Percentiles rank a stretch among this genome's conserved stretches.
phyloP scores from a whole-genome alignment of 345 rosid genomes.

The Gossypium thurberi region DNA sequence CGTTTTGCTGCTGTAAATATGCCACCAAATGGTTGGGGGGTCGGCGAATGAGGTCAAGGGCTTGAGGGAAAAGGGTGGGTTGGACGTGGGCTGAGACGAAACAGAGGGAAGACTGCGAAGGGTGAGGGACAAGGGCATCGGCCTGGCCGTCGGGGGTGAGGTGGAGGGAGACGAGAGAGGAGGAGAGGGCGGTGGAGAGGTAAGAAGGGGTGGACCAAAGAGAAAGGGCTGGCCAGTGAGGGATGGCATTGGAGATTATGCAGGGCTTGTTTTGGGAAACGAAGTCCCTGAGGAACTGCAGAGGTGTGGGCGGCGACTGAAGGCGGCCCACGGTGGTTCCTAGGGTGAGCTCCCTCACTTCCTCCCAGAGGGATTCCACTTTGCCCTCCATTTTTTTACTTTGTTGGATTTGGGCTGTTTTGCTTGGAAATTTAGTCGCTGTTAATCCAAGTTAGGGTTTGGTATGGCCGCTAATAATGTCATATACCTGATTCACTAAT shows the following conservation, averaged over 20 bases:
- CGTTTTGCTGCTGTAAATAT: constrained; percentile 81
- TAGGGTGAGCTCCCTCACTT: constrained; percentile 57
- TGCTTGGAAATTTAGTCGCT: neutral
- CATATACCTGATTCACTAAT: too few relatives aligned
- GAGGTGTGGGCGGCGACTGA: constrained; percentile 47
- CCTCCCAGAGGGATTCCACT: constrained; percentile 50
- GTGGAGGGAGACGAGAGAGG: constrained; percentile 67
- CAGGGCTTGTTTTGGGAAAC: constrained; percentile 82
- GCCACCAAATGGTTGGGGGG: constrained; percentile 29
- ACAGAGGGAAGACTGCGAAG: constrained; percentile 30
- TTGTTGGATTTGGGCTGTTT: neutral
- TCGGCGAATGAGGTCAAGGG: constrained; percentile 39
- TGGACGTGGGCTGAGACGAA: constrained; percentile 74
- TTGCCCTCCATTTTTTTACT: neutral
- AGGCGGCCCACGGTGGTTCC: constrained; percentile 44
- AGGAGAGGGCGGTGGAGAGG: constrained; percentile 44
- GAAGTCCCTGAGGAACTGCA: constrained; percentile 54
- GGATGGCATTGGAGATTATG: constrained; percentile 55
- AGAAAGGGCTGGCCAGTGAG: constrained; percentile 69
- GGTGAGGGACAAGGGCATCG: constrained; percentile 43
- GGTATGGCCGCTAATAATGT: too few relatives aligned
- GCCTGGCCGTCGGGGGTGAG: constrained; percentile 81
- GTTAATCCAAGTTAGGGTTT: neutral
- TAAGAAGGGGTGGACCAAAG: constrained; percentile 53
- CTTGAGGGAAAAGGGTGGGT: constrained; percentile 47